Percentiles rank a stretch among this genome's conserved stretches.
phyloP scores from a whole-genome alignment of 768 basidiomycete genomes.

The Calocera viscosa region DNA sequence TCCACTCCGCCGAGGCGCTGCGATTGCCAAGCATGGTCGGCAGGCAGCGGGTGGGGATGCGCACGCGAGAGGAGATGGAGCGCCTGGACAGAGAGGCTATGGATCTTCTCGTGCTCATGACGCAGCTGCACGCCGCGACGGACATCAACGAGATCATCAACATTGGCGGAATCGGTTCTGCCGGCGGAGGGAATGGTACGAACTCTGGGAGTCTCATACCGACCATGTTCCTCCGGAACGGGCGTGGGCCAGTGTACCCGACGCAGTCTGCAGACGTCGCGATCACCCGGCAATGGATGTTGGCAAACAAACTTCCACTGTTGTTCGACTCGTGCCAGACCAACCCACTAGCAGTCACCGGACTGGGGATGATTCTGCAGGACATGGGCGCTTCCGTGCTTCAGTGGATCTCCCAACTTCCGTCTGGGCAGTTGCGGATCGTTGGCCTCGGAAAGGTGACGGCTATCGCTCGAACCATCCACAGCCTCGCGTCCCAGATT shows the following conservation, averaged over 20 bases:
- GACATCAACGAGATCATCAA: conserved; percentile 6
- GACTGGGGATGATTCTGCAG: not conserved
- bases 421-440: not conserved
- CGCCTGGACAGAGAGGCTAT: not conserved
- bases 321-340: not conserved
- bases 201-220: not conserved
- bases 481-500: not conserved
- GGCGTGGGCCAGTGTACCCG: not conserved
- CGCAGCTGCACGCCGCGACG: not conserved
- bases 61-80: not conserved
- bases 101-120: conserved; percentile 2
- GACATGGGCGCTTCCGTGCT: not conserved
- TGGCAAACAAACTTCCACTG: not conserved
- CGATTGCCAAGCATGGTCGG: not conserved
- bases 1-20: not conserved
- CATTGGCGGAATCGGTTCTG: not conserved
- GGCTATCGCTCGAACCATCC: not conserved
- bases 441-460: not conserved
- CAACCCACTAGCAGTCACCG: not conserved
- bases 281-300: not conserved
- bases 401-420: not conserved
- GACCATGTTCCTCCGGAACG: not conserved
- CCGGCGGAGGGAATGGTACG: not conserved
- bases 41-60: not conserved
- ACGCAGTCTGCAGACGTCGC: not conserved